A percentile compares a stretch with the other conserved stretches of the same genome.
phyloP scores from a whole-genome alignment of 768 basidiomycete genomes.

The Tephrocybe sp. region DNA sequence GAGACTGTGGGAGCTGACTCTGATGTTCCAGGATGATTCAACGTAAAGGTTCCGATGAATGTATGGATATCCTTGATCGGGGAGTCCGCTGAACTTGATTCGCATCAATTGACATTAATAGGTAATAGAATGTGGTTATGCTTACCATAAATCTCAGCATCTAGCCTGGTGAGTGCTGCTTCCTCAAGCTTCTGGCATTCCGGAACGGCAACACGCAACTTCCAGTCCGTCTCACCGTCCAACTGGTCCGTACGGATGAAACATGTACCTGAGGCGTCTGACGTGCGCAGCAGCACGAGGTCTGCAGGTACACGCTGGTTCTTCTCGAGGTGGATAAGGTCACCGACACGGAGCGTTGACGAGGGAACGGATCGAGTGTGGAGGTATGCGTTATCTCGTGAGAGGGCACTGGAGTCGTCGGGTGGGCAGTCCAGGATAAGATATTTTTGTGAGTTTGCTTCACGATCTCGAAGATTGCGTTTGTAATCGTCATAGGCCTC shows the following conservation, averaged over 20 bases:
- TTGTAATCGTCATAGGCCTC: conserved; percentile 99
- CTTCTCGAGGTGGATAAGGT: conserved; percentile 91
- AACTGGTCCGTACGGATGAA: conserved; percentile 98
- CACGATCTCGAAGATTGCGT: conserved; percentile 85
- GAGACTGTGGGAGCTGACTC: conserved; percentile 52
- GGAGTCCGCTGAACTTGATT: conserved; percentile 67
- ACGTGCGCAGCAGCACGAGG: conserved; percentile 84
- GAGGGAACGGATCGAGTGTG: conserved; percentile 76
- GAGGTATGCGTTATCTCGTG: conserved; percentile 39
- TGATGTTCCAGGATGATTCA: conserved; percentile 47
- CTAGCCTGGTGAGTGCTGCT: conserved; percentile 57
- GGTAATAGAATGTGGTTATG: background rate
- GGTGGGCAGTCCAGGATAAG: conserved; percentile 68
- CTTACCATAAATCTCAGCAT: conserved; percentile 90
- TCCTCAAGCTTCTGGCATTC: conserved; percentile 74
- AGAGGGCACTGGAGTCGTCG: conserved; percentile 32
- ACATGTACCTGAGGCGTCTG: conserved; percentile 88
- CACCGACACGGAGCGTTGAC: conserved; percentile 86
- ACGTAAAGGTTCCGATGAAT: conserved; percentile 90
- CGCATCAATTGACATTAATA: conserved; percentile 15
- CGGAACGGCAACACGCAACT: conserved; percentile 86
- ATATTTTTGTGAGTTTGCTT: conserved; percentile 95
- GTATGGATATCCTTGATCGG: conserved; percentile 97
- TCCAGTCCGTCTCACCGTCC: conserved; percentile 99
- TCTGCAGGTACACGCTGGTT: conserved; percentile 97